Conservation (phyloP, 352 stramenopile genomes). For the Hyaloperonospora arabidopsidis region DNA sequence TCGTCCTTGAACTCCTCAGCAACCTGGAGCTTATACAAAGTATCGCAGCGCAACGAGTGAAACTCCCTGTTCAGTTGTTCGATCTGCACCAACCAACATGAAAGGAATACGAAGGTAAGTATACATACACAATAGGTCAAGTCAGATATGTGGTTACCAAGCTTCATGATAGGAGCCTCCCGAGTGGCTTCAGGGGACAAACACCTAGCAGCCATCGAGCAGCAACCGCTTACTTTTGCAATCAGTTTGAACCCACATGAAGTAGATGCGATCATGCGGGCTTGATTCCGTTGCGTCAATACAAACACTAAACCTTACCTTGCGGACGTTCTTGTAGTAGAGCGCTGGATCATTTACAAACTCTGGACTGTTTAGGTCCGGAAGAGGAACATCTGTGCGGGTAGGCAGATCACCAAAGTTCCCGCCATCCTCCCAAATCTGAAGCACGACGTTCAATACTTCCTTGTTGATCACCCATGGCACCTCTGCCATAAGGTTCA, state of each 20-base stretch:
- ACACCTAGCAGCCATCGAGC: slow-evolving; percentile 20
- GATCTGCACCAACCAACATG: slow-evolving; percentile 37
- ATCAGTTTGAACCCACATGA: slow-evolving; percentile 82
- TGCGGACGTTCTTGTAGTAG: slow-evolving; percentile 61
- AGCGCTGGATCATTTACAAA: slow-evolving; percentile 59
- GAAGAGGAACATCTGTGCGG: slow-evolving; percentile 49
- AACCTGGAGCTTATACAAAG: slow-evolving; percentile 93
- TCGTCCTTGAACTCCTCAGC: slow-evolving; percentile 95
- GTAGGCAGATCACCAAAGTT: slow-evolving; percentile 91
- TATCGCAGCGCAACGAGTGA: slow-evolving; percentile 92
- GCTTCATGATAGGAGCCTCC: slow-evolving; percentile 21
- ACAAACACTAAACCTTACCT: slow-evolving; percentile 45
- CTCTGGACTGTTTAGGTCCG: slow-evolving; percentile 47
- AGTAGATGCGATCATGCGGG: slow-evolving; percentile 43
- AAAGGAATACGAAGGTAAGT: neutral
- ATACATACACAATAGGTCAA: neutral
- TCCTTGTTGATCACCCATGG: slow-evolving; percentile 94
- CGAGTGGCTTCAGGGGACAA: slow-evolving; percentile 11
- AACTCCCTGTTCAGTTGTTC: slow-evolving; percentile 84
- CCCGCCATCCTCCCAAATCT: slow-evolving; percentile 88
- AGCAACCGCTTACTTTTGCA: slow-evolving; percentile 58
- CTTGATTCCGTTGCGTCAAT: slow-evolving; percentile 75
- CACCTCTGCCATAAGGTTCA: slow-evolving; percentile 90
- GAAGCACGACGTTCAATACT: slow-evolving; percentile 87
- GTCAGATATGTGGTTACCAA: slow-evolving; percentile 28